Conservation (phyloP, 2,329 filamentous ascomycete genomes). For the Daldinia sp. region DNA sequence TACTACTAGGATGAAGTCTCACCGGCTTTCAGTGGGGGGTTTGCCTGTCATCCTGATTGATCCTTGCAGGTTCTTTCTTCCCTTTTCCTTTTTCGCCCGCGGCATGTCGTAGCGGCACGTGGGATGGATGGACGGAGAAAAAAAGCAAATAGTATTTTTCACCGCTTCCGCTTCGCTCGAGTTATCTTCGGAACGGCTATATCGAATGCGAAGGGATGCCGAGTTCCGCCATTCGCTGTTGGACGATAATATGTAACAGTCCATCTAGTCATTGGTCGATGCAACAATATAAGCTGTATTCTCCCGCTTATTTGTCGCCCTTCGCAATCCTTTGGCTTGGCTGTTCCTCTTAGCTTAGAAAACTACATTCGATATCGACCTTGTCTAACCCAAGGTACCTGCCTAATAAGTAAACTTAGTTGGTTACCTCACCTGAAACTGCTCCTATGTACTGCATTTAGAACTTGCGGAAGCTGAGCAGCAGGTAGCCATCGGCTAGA, state of each 20-base stretch:
- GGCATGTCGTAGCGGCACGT: slow-evolving; percentile 33
- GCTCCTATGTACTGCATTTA: slow-evolving; percentile 18
- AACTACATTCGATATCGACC: slow-evolving; percentile 3
- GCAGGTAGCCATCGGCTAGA: slow-evolving; percentile 27
- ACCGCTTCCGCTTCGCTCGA: slow-evolving; percentile 23
- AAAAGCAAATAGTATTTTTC: slow-evolving; percentile 22
- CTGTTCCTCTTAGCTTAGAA: background rate
- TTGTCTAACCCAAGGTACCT: slow-evolving; percentile 22
- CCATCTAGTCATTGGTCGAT: slow-evolving; percentile 19
- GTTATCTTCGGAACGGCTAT: slow-evolving; percentile 2
- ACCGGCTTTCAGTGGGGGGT: slow-evolving; percentile 23
- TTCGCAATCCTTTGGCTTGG: slow-evolving; percentile 17
- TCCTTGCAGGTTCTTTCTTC: slow-evolving; percentile 28
- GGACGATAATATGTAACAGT: slow-evolving; percentile 19
- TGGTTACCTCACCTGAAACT: slow-evolving; percentile 17
- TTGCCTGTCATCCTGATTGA: slow-evolving; percentile 11
- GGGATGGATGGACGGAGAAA: slow-evolving; percentile 28
- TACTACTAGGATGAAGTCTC: slow-evolving; percentile 16
- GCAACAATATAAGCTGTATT: slow-evolving; percentile 22
- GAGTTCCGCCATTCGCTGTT: slow-evolving; percentile 18
- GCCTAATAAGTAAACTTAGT: slow-evolving; percentile 21
- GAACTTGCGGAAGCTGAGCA: slow-evolving; percentile 22
- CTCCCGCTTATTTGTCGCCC: slow-evolving; percentile 6
- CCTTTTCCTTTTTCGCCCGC: slow-evolving; percentile 15
- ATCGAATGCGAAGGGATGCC: slow-evolving; percentile 17